A percentile compares a stretch with the other conserved stretches of the same genome.
Conservation (phyloP, 2,329 filamentous ascomycete species). For the Alternaria novae-zelandiae region DNA sequence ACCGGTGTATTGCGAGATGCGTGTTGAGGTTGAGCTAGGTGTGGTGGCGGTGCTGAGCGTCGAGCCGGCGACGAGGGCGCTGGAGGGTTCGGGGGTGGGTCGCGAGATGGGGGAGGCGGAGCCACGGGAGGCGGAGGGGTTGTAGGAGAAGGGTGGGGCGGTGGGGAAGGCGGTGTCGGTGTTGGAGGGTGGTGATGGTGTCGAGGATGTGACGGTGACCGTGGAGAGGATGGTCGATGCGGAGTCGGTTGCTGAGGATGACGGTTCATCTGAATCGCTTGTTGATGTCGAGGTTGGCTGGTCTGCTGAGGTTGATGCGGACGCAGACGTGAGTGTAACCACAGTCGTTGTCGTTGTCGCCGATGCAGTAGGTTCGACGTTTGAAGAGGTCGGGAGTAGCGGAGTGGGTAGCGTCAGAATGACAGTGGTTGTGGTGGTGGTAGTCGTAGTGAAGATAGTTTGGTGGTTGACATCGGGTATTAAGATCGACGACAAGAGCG, state of each 20-base stretch:
- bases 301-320: not conserved
- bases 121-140: slow-evolving; percentile 8
- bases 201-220: not conserved
- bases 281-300: not conserved
- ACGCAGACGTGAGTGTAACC: not conserved
- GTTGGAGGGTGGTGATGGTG: not conserved
- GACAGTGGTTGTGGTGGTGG: not conserved
- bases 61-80: slow-evolving; percentile 9
- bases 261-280: not conserved
- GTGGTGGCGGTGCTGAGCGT: slow-evolving; percentile 20
- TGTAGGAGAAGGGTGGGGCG: slow-evolving; percentile 7
- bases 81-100: slow-evolving; percentile 7
- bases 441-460: not conserved
- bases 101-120: slow-evolving; percentile 10
- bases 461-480: not conserved
- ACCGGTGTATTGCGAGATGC: slow-evolving; percentile 18
- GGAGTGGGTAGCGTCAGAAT: not conserved
- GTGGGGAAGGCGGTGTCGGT: not conserved
- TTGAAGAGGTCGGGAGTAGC: not conserved
- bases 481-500: slow-evolving; percentile 8
- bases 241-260: not conserved
- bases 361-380: not conserved
- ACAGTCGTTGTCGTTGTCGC: not conserved
- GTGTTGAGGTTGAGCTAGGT: slow-evolving; percentile 19
- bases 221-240: not conserved